Base-by-base conservation (phyloP, 129 eudicot genomes). In the Apium graveolens region DNA sequence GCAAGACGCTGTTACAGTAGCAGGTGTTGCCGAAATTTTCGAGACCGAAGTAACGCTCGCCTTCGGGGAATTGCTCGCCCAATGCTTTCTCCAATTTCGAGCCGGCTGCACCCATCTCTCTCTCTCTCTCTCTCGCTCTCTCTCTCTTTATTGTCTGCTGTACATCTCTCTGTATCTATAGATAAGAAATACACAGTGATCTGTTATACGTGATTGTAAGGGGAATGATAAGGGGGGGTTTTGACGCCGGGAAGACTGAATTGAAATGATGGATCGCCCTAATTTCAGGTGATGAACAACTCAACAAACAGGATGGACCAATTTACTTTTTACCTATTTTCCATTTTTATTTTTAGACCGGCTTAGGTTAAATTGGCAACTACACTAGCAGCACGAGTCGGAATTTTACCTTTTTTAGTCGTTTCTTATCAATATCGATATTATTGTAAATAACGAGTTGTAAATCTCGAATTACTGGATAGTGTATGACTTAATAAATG, bases 21-120 rank as follows among this genome's bases (percentile, higher is more conserved):
- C 98, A 94, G 83, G 98, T 94, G 83, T 94, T 94, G 75, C 98
- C 98, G 63, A 89, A 94, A 87, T 94, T 94, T 81, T 94, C 97
- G 27, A 94, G 88, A 0, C 98, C 98, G 78, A 94, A 94, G 78
- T 94, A 94, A 0, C 96, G 88, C 80, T 94, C 98, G 78, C 98
- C 97, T 87, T 91, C 98, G 35, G 98, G 98, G 77, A 94, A 94
- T 75, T 94, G 97, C 81, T 94, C 98, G 17, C 98, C 98, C 57
- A 94, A 82, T 27, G 98, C 98, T 79, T 94, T 94, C 92, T 94
- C 98, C 68, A 94, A 90, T 81, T 86, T 94, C 68, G 98, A 94
- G 43, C 98, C 98, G 74, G 97, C 84, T 78, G 93, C 98, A 51
- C 98, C 98, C 98, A 93, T 93, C 86, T 63, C 79, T 71, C 75